Conservation (phyloP, 2,329 filamentous ascomycete genomes). For the Hypomyces rosellus region DNA sequence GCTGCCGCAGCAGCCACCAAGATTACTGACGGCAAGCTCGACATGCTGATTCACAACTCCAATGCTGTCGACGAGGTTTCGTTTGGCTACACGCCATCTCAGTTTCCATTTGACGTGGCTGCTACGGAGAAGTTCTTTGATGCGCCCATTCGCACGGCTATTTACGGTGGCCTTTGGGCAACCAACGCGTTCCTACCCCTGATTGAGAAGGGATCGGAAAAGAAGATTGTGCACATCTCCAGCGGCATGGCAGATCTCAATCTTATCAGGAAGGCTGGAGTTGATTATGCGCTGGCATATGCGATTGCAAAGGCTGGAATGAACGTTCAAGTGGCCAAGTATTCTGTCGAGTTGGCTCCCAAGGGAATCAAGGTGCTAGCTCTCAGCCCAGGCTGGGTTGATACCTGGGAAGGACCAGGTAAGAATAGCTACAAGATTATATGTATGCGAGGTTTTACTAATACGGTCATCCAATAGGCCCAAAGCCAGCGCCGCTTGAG, state of each 20-base stretch:
- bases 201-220: conserved; percentile 29
- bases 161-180: conserved; percentile 14
- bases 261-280: conserved; percentile 17
- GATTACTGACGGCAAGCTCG: conserved; percentile 32
- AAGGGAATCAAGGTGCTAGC: conserved; percentile 13
- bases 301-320: conserved; percentile 32
- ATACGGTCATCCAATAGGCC: too few relatives aligned
- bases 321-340: conserved; percentile 36
- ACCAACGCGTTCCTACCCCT: conserved; percentile 36
- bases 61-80: conserved; percentile 22
- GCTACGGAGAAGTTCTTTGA: conserved; percentile 24
- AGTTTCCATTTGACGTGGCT: conserved; percentile 8
- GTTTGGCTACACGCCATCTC: conserved; percentile 13
- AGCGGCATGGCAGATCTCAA: conserved; percentile 29
- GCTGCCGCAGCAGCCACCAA: conserved; percentile 25
- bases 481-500: too few relatives aligned
- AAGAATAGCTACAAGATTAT: background rate
- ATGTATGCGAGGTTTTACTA: too few relatives aligned
- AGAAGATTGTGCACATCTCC: conserved; percentile 37
- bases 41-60: conserved; percentile 35
- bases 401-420: conserved; percentile 7
- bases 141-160: conserved; percentile 31
- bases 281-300: conserved; percentile 26
- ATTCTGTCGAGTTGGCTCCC: conserved; percentile 23
- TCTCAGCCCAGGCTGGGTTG: conserved; percentile 15